Base-by-base conservation (phyloP, 306 rosid species). In the Spatholobus suberectus region DNA sequence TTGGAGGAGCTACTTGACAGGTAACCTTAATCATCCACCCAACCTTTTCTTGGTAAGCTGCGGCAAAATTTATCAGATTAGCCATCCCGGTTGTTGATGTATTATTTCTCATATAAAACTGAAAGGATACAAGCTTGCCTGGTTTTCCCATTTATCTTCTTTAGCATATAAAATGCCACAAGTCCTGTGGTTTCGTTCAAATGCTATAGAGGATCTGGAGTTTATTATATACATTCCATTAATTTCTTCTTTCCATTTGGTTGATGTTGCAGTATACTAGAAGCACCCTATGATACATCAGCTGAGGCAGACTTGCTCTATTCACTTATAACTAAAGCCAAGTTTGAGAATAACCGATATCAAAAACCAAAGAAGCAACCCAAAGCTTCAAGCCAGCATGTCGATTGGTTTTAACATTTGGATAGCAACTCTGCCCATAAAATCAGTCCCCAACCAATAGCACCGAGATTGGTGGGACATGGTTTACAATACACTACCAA, bases 1-100 rank as follows among this genome's bases (percentile, higher is more conserved):
- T 79, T 95, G 70, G 96, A 95, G 89, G 99, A 95, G 82, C 85
- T 95, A 55, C 96, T 92, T 84, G 88, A 92, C 76, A 89, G 98
- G 99, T 95, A 41, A 70, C 55, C 49, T 10, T 67, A 35, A 29
- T 27, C 69, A 46, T 63, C 52, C 73, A 1, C 6, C 38, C 59
- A 75, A 69, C 41, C 65, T 66, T 51, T 68, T 57, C 75, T 54
- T 14, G 32, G 32, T 72, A 1, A 17, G 32, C 10, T 44, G 49
- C 13, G 49, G 11, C 12, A 51, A 15, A 35, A 54, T 5, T 62
- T 27, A 54, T 40, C 66, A 67, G 63, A 68, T 82, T 23, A 51
- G 14, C 27, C 49, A 37, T 14, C 18, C 41, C 35, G 14, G 4
- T 27, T 59, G 62, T 75, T 9, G 6, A 23, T 32, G 9, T 66